phyloP scores from a whole-genome alignment of 208 protist genomes.

The Wallacemonas sp. region DNA sequence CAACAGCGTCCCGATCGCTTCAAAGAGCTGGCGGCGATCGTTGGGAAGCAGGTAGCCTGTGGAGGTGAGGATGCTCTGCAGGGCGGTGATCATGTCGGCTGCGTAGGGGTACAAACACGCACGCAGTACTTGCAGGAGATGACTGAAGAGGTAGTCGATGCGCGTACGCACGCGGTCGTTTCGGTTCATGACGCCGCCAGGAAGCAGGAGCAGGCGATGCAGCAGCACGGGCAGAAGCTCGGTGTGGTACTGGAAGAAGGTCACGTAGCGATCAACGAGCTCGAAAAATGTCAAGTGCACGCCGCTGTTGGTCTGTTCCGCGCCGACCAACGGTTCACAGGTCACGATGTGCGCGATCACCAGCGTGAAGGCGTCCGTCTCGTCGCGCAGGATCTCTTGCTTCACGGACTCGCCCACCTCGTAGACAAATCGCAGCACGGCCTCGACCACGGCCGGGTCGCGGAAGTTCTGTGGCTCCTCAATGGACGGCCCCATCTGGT shows the following conservation, averaged over 20 bases:
- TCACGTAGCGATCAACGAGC: constrained; percentile 62
- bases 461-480: constrained; percentile 26
- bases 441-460: constrained; percentile 54
- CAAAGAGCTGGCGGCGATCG: constrained; percentile 72
- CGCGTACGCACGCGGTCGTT: constrained; percentile 55
- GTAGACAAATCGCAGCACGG: constrained; percentile 72
- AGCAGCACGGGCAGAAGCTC: constrained; percentile 61
- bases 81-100: constrained; percentile 56
- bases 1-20: constrained; percentile 65
- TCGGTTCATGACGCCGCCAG: constrained; percentile 62
- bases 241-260: constrained; percentile 67
- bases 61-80: constrained; percentile 55
- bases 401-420: constrained; percentile 69
- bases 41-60: constrained; percentile 29
- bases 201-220: constrained; percentile 65
- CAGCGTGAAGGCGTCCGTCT: constrained; percentile 35
- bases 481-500: not conserved
- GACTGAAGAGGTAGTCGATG: constrained; percentile 75
- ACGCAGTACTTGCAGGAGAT: constrained; percentile 62
- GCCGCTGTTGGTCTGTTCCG: constrained; percentile 20
- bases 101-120: constrained; percentile 37
- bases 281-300: constrained; percentile 85
- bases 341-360: constrained; percentile 53
- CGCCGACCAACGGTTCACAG: constrained; percentile 35
- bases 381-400: constrained; percentile 48